A percentile compares a stretch with the other conserved stretches of the same genome.
These are phyloP conservation scores for Suillus variegatus DNA, from an alignment of 768 basidiomycete species.

Conservation along the genomic window DNA sequence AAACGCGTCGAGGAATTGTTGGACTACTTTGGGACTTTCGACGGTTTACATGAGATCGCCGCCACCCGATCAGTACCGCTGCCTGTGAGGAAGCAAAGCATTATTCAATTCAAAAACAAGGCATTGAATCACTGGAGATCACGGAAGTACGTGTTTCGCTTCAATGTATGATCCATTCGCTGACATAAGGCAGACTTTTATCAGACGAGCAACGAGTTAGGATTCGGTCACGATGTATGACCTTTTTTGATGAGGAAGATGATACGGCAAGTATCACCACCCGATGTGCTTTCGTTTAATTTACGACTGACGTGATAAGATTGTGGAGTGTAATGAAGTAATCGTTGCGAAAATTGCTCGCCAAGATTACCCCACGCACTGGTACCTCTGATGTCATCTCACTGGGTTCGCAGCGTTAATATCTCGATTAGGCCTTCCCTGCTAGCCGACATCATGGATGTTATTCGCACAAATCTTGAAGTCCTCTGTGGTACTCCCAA, in stretches of 20 bases:
- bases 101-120: constrained; percentile 88
- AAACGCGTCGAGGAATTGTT: constrained; percentile 68
- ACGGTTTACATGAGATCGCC: constrained; percentile 74
- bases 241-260: constrained; percentile 76
- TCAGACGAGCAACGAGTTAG: constrained; percentile 63
- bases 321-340: constrained; percentile 75
- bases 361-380: constrained; percentile 70
- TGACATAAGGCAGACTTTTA: constrained; percentile 51
- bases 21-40: constrained; percentile 69
- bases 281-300: neutral
- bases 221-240: constrained; percentile 66
- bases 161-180: constrained; percentile 4
- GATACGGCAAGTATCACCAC: constrained; percentile 53
- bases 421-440: constrained; percentile 25
- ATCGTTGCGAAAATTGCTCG: constrained; percentile 79
- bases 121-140: constrained; percentile 76
- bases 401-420: constrained; percentile 4
- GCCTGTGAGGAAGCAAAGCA: constrained; percentile 73
- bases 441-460: constrained; percentile 44
- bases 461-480: constrained; percentile 56
- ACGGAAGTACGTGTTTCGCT: constrained; percentile 54
- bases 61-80: constrained; percentile 59
- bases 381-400: constrained; percentile 44
- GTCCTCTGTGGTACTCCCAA: constrained; percentile 45
- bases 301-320: constrained; percentile 43